Evolutionary conservation across 1,284 basidiomycete genomes (phyloP), one percentile per base, ranked within the genome.

Genomic region (Amylostereum areolatum): DNA sequence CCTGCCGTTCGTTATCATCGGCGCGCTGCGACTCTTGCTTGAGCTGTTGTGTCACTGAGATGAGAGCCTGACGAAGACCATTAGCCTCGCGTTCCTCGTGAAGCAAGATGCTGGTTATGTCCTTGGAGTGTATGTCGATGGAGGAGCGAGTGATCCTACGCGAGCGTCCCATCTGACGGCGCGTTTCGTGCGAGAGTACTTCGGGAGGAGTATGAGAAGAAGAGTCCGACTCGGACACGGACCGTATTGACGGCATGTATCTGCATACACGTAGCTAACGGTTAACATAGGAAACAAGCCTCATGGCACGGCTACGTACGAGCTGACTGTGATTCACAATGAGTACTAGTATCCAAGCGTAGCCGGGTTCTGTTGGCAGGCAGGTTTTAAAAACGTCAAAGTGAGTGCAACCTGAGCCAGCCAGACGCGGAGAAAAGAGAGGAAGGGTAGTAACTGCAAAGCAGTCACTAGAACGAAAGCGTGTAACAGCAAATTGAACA

Each of bases 81-180:
- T 69, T 67, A 5, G 70, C 66, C 55, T 85, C 79, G 51, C 77
- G 72, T 51, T 81, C 80, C 45, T 81, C 77, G 42, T 70, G 71
- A 43, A 81, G 67, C 39, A 85, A 68, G 34, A 78, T 62, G 10
- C 66, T 64, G 36, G 82, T 55, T 3, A 83, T 65, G 9, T 57
- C 55, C 27, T 59, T 58, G 10, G 62, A 60, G 36, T 57, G 49
- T 43, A 56, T 60, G 43, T 59, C 58, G 43, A 65, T 63, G 9
- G 61, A 60, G 25, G 55, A 59, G 18, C 62, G 58, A 32, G 43
- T 31, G 40, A 49, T 33, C 4, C 40, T 30, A 8, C 52, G 45
- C 39, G 43, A 39, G 29, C 39, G 47, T 3, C 42, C 27, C 4
- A 36, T 41, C 29, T 55, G 48, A 2, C 49, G 39, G 37, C 48